Conservation (phyloP, 2,329 filamentous ascomycete species). For the Cordyceps cicadae region DNA sequence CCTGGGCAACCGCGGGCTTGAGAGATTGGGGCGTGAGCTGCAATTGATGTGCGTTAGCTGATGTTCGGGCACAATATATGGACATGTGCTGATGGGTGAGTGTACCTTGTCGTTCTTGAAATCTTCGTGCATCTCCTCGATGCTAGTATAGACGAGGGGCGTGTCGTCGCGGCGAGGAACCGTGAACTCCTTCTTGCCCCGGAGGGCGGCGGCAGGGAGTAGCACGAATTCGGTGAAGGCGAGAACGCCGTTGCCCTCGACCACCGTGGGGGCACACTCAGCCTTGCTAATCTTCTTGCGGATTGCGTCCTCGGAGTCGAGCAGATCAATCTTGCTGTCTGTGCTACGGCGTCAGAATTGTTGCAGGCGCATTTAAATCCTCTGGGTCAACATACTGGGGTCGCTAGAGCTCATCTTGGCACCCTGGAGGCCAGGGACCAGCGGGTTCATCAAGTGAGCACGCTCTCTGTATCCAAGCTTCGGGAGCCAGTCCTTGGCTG, state of each 20-base stretch:
- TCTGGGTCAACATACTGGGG: constrained; percentile 39
- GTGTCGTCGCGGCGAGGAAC: constrained; percentile 64
- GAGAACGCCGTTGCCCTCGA: constrained; percentile 80
- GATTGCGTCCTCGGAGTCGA: constrained; percentile 68
- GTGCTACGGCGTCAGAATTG: constrained; percentile 17
- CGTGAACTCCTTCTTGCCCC: constrained; percentile 53
- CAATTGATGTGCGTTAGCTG: neutral
- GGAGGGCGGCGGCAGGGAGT: constrained; percentile 65
- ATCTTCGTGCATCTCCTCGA: constrained; percentile 68
- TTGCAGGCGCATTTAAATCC: neutral
- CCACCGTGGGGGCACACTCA: constrained; percentile 62
- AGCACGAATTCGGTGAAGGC: constrained; percentile 82
- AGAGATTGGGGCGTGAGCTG: constrained; percentile 73
- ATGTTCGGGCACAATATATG: accelerated
- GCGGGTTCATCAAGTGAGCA: constrained; percentile 49
- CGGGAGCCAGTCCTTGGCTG: constrained; percentile 77
- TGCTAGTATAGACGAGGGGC: constrained; percentile 69
- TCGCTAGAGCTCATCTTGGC: constrained; percentile 82
- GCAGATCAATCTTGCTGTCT: constrained; percentile 87
- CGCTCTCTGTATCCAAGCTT: constrained; percentile 73
- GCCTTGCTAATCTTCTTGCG: constrained; percentile 82
- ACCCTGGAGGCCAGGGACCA: constrained; percentile 79
- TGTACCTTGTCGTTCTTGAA: constrained; percentile 69
- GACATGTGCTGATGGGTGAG: constrained; percentile 14
- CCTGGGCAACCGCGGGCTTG: constrained; percentile 73